Evolutionary conservation across 2,329 filamentous ascomycete genomes (phyloP).

Genomic region (Penicillium freii): DNA sequence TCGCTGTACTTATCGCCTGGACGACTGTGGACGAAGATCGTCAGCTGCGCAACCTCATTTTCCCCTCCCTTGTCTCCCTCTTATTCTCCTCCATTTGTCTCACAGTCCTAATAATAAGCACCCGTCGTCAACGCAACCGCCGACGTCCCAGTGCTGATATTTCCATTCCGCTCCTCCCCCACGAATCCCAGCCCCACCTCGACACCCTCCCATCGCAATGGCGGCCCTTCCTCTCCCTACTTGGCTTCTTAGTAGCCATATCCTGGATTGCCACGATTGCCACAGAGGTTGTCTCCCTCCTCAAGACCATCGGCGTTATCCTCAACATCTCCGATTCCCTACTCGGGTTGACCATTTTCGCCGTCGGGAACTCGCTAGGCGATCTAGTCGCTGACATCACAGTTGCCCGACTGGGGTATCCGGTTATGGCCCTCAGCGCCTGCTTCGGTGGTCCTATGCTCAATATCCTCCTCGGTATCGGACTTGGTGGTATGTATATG

Average conservation of each 20-base stretch:
- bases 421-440: conserved; percentile 91
- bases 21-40: conserved; percentile 56
- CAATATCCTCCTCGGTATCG: conserved; percentile 92
- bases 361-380: conserved; percentile 90
- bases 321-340: conserved; percentile 92
- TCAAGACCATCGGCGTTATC: conserved; percentile 91
- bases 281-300: conserved; percentile 88
- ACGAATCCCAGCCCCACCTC: conserved; percentile 27
- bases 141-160: background rate
- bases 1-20: conserved; percentile 72
- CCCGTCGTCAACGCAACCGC: conserved; percentile 47
- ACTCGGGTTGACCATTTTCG: conserved; percentile 90
- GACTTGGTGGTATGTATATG: conserved; percentile 87
- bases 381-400: conserved; percentile 95
- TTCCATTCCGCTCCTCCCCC: background rate
- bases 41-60: conserved; percentile 53
- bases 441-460: conserved; percentile 99
- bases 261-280: conserved; percentile 97
- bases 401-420: conserved; percentile 86
- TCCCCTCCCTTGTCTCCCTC: conserved; percentile 63
- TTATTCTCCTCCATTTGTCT: conserved; percentile 67
- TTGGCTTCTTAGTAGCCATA: conserved; percentile 87
- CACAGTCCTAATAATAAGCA: conserved; percentile 64
- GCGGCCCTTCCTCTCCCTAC: conserved; percentile 76
- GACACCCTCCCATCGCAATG: conserved; percentile 64